A percentile compares a stretch with the other conserved stretches of the same genome.
phyloP scores from a whole-genome alignment of 768 basidiomycete species.

The Russula olivacea region DNA sequence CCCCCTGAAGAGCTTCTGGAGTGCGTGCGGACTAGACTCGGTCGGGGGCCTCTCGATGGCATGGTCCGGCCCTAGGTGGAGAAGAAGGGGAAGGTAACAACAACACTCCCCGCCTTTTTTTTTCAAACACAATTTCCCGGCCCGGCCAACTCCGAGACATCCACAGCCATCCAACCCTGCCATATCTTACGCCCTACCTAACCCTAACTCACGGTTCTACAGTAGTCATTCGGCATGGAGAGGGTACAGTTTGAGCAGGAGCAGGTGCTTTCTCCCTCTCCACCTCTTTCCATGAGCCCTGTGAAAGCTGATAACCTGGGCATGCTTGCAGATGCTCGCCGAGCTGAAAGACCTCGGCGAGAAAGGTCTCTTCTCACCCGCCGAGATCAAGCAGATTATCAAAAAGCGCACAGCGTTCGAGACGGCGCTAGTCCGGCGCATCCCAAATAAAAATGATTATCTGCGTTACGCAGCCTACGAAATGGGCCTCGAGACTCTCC shows the following conservation, averaged over 20 bases:
- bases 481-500: conserved; percentile 77
- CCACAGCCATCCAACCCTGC: not conserved
- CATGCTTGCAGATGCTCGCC: conserved; percentile 63
- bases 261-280: conserved; percentile 44
- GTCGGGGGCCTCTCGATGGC: conserved; percentile 48
- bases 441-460: conserved; percentile 83
- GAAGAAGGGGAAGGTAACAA: not conserved
- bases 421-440: conserved; percentile 72
- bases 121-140: not conserved
- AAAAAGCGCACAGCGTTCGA: conserved; percentile 81
- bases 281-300: not conserved
- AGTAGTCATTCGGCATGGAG: conserved; percentile 72
- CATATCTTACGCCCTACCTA: not conserved
- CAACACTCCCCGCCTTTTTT: not conserved
- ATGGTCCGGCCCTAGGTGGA: conserved; percentile 29
- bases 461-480: conserved; percentile 90
- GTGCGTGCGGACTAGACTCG: conserved; percentile 50
- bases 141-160: conserved; percentile 1
- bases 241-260: conserved; percentile 91
- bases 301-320: not conserved
- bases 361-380: conserved; percentile 77
- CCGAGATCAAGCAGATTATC: conserved; percentile 79
- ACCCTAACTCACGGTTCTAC: too few relatives aligned
- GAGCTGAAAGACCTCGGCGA: conserved; percentile 91
- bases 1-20: conserved; percentile 55